phyloP scores from a whole-genome alignment of 345 rosid genomes.

The Raphanus sativus region DNA sequence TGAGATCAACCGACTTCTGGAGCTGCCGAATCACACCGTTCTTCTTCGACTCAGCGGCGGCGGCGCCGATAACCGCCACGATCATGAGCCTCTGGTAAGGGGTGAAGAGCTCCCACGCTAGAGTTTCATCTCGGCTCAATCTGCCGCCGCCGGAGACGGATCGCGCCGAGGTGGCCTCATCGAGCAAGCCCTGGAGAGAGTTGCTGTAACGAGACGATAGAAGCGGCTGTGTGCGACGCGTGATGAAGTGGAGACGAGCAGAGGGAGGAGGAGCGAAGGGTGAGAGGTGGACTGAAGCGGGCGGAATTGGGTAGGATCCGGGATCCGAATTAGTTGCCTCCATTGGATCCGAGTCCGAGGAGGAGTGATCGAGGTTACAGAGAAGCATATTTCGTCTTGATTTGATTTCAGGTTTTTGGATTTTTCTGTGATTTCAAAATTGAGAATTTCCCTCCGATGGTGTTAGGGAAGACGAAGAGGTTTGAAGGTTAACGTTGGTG shows the following conservation, averaged over 20 bases:
- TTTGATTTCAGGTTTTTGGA: background rate
- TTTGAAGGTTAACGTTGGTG: background rate
- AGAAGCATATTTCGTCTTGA: background rate
- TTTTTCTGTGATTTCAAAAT: background rate
- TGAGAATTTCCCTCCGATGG: background rate
- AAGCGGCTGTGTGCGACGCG: conserved; percentile 44
- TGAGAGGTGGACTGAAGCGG: conserved; percentile 50
- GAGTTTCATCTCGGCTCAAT: conserved; percentile 45
- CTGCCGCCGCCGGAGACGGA: conserved; percentile 47
- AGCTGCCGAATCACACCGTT: conserved; percentile 60
- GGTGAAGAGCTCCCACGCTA: conserved; percentile 81
- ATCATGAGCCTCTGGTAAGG: conserved; percentile 73
- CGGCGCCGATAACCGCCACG: conserved; percentile 78
- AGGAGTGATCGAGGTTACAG: conserved; percentile 11
- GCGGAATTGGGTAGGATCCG: conserved; percentile 23
- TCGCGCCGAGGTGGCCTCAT: conserved; percentile 59
- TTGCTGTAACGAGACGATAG: conserved; percentile 46
- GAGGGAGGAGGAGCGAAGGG: conserved; percentile 43
- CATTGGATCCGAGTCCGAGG: conserved; percentile 33
- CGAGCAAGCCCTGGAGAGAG: conserved; percentile 68
- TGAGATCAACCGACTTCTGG: conserved; percentile 62
- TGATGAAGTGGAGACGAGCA: conserved; percentile 52
- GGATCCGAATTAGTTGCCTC: conserved; percentile 30
- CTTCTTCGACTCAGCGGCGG: conserved; percentile 74
- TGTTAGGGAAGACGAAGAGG: background rate